Conservation (phyloP, 257 asterid species). For the Ophiorrhiza pumila region DNA sequence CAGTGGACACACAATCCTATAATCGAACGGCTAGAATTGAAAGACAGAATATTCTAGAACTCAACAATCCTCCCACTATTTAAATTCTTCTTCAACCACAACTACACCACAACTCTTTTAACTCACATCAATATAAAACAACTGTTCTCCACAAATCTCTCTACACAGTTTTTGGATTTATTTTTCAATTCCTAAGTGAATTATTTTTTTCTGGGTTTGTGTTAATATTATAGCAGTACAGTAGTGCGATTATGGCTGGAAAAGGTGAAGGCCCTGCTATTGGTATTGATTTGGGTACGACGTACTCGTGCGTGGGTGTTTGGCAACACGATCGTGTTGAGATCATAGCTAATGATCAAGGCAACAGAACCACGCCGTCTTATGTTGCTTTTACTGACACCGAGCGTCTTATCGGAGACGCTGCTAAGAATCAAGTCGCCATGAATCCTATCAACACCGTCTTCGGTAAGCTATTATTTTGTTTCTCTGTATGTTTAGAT, state of each 20-base stretch:
- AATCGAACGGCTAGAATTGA: conserved; percentile 17
- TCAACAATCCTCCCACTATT: background rate
- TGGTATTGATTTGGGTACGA: conserved; percentile 39
- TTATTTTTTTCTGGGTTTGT: background rate
- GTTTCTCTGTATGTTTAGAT: background rate
- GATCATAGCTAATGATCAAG: conserved; percentile 39
- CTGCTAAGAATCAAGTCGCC: conserved; percentile 47
- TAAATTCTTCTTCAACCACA: background rate
- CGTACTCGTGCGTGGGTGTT: conserved; percentile 37
- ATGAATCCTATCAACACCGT: conserved; percentile 45
- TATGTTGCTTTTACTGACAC: conserved; percentile 42
- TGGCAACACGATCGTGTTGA: conserved; percentile 43
- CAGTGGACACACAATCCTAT: background rate
- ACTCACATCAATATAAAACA: too few species aligned
- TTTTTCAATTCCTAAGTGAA: background rate
- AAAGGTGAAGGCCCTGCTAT: conserved; percentile 41
- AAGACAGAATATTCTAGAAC: conserved; percentile 29
- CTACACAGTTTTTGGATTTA: background rate
- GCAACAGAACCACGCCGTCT: conserved; percentile 42
- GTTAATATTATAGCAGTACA: too few species aligned
- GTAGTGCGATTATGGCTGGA: conserved; percentile 24
- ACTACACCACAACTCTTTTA: too few species aligned
- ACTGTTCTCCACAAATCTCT: background rate
- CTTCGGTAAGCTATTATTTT: conserved; percentile 26
- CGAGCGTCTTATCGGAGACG: conserved; percentile 41